Evolutionary conservation across 2,329 filamentous ascomycete species (phyloP), one percentile per base, ranked within the genome.

Genomic region (Bipolaris sorokiniana): DNA sequence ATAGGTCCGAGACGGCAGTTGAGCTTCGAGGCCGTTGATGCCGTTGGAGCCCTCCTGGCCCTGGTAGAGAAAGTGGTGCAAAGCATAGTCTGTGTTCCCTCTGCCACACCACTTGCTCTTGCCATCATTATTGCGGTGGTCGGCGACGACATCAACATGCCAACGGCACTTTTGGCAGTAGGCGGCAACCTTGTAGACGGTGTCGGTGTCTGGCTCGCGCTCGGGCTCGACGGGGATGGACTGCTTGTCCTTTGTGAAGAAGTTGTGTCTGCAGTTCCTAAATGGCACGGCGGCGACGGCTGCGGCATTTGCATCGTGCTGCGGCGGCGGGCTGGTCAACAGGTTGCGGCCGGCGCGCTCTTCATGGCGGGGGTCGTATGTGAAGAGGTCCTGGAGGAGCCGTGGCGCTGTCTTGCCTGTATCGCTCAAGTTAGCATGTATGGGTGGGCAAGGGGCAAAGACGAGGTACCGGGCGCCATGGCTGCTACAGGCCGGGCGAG

Each of bases 161-260:
- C 81, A 81, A 49, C 85, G 83, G 70, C 88, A 91, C 57, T 78
- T 80, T 54, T 80, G 76, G 73, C 88, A 91, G 62, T 86, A 81
- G 3, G 86, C 81, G 15, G 87, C 83, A 26, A 88, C 78, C 63
- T 82, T 85, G 69, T 84, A 86, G 45, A 79, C 69, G 2, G 81
- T 80, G 6, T 71, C 58, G 31, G 63, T 62, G 56, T 76, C 71
- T 34, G 77, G 71, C 31, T 73, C 67, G 28, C 75, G 69, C 54
- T 82, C 80, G 10, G 78, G 70, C 10, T 72, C 70, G 5, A 82
- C 80, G 23, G 82, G 69, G 31, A 77, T 72, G 51, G 83, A 85
- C 71, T 88, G 86, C 44, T 79, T 77, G 18, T 76, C 59, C 69
- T 90, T 89, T 44, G 78, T 78, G 42, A 82, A 78, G 69, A 89